These are phyloP conservation scores for Castanospermum australe DNA, from an alignment of 306 rosid species.

Conservation along the genomic window DNA sequence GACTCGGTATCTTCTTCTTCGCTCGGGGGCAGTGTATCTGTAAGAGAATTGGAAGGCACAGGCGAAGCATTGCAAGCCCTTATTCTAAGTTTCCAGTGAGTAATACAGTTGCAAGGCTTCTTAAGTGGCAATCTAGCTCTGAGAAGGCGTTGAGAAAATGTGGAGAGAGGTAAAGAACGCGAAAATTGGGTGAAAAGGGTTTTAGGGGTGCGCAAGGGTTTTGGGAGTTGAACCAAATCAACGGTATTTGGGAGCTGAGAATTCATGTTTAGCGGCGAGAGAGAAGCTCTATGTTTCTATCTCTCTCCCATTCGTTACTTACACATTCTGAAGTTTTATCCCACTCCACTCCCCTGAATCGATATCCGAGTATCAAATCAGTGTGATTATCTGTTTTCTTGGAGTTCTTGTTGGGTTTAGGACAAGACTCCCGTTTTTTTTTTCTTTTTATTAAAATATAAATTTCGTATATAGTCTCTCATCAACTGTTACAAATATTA, in stretches of 20 bases:
- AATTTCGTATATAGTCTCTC: background rate
- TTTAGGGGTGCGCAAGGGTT: constrained; percentile 39
- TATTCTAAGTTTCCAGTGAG: constrained; percentile 36
- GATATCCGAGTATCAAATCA: background rate
- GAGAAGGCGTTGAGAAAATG: constrained; percentile 30
- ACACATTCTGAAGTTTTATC: background rate
- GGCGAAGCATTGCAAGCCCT: constrained; percentile 32
- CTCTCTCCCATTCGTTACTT: constrained; percentile 20
- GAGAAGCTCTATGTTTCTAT: background rate
- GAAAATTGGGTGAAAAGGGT: constrained; percentile 37
- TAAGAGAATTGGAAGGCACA: constrained; percentile 45
- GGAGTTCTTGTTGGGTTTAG: background rate
- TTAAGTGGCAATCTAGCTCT: constrained; percentile 24
- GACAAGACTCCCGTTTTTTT: background rate
- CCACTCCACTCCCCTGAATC: too few species aligned
- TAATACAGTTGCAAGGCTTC: background rate
- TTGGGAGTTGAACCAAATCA: constrained; percentile 44
- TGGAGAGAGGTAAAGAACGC: constrained; percentile 16
- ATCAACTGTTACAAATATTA: too few species aligned
- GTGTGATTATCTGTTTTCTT: constrained; percentile 10
- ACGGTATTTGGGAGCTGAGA: constrained; percentile 38
- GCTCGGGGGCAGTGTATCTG: constrained; percentile 14
- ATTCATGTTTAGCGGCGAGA: constrained; percentile 51
- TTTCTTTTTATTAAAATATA: background rate
- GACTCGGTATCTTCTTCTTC: constrained; percentile 60